These are phyloP conservation scores for Apophysomyces elegans DNA, from an alignment of 371 early-diverging fungal species.

Conservation along the genomic window DNA sequence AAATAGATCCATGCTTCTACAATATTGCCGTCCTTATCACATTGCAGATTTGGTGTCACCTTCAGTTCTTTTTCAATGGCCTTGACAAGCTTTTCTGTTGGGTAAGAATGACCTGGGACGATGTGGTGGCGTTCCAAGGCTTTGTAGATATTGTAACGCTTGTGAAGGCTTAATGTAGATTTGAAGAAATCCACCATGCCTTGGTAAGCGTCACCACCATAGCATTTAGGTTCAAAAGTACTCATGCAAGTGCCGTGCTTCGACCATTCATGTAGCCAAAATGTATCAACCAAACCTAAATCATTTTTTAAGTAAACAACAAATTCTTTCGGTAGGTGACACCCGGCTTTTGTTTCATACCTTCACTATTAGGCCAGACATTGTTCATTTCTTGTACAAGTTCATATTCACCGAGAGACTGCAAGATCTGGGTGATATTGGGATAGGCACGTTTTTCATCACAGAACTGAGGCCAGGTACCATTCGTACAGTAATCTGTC, in stretches of 20 bases:
- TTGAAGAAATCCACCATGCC: slow-evolving; percentile 53
- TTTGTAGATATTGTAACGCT: slow-evolving; percentile 21
- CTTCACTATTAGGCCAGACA: slow-evolving; percentile 20
- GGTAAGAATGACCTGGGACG: slow-evolving; percentile 20
- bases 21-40: slow-evolving; percentile 14
- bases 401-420: slow-evolving; percentile 12
- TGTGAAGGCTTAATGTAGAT: slow-evolving; percentile 25
- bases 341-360: background rate
- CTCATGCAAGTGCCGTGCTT: slow-evolving; percentile 62
- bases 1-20: slow-evolving; percentile 21
- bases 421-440: slow-evolving; percentile 18
- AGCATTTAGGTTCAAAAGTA: slow-evolving; percentile 50
- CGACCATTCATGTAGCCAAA: slow-evolving; percentile 62
- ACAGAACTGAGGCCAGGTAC: slow-evolving; percentile 17
- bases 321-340: background rate
- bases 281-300: slow-evolving; percentile 16
- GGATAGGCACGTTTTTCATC: slow-evolving; percentile 14
- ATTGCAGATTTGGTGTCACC: slow-evolving; percentile 13
- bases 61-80: slow-evolving; percentile 18
- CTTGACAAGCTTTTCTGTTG: slow-evolving; percentile 5
- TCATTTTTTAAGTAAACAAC: background rate
- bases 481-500: slow-evolving; percentile 15
- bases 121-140: slow-evolving; percentile 18
- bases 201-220: slow-evolving; percentile 43
- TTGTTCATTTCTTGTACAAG: slow-evolving; percentile 24